Evolutionary conservation across 75 land plant genomes (phyloP).

Genomic region (Pinus taeda): DNA sequence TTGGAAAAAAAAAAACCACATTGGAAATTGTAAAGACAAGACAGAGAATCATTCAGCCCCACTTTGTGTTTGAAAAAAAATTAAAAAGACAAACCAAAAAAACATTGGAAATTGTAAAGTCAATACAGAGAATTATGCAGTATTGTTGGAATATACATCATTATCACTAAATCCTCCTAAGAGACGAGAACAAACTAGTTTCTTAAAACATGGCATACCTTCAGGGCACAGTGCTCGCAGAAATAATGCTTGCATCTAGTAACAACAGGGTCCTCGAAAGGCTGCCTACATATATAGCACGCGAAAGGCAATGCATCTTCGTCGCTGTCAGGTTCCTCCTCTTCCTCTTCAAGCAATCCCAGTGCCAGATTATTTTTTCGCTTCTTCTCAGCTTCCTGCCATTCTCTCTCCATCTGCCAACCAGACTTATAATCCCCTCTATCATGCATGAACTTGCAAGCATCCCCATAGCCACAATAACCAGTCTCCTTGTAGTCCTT

Average conservation of each 20-base stretch:
- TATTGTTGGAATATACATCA: too few species aligned
- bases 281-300: slow-evolving; percentile 84
- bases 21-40: too few species aligned
- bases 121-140: too few species aligned
- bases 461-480: slow-evolving; percentile 96
- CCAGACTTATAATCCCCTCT: slow-evolving; percentile 98
- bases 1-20: too few species aligned
- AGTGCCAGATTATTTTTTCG: slow-evolving; percentile 55
- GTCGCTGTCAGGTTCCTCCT: slow-evolving; percentile 46
- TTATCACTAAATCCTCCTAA: too few species aligned
- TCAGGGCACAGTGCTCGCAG: slow-evolving; percentile 91
- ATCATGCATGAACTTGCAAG: slow-evolving; percentile 98
- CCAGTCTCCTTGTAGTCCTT: slow-evolving; percentile 99
- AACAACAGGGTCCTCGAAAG: slow-evolving; percentile 87
- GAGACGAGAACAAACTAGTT: not conserved
- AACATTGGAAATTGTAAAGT: too few species aligned
- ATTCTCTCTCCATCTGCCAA: slow-evolving; percentile 95
- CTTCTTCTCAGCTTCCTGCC: slow-evolving; percentile 70
- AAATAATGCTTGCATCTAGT: slow-evolving; percentile 96
- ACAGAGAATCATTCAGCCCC: too few species aligned
- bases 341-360: slow-evolving; percentile 20
- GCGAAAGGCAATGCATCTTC: slow-evolving; percentile 84
- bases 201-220: slow-evolving; percentile 41
- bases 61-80: too few species aligned
- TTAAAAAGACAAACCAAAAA: too few species aligned